Evolutionary conservation across 2,329 filamentous ascomycete genomes (phyloP).

Genomic region (Blumeriella jaapii): DNA sequence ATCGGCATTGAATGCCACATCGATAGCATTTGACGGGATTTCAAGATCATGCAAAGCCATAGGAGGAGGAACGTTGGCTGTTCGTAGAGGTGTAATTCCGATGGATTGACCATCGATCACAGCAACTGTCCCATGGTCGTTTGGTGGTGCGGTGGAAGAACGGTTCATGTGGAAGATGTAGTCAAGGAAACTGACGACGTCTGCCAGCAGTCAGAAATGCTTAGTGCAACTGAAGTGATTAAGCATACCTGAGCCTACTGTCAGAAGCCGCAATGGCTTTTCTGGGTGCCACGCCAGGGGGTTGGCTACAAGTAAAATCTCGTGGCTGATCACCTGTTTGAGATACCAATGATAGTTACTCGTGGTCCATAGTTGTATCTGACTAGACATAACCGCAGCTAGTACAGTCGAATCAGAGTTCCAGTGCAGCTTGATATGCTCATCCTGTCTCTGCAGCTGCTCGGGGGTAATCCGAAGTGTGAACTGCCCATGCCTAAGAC

Average conservation of each 20-base stretch:
- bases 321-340: constrained; percentile 68
- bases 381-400: constrained; percentile 62
- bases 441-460: constrained; percentile 41
- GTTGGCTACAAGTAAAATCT: constrained; percentile 26
- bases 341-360: constrained; percentile 98
- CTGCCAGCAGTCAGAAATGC: constrained; percentile 25
- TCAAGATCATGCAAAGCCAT: constrained; percentile 74
- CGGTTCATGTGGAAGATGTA: constrained; percentile 56
- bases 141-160: constrained; percentile 57
- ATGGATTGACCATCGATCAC: constrained; percentile 73
- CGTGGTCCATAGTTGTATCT: constrained; percentile 90
- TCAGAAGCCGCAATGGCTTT: constrained; percentile 57
- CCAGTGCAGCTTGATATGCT: constrained; percentile 63
- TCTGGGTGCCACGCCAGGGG: constrained; percentile 68
- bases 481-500: constrained; percentile 92
- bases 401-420: constrained; percentile 87
- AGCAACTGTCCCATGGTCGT: constrained; percentile 68
- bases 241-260: constrained; percentile 38
- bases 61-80: constrained; percentile 80
- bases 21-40: constrained; percentile 51
- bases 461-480: constrained; percentile 56
- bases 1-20: constrained; percentile 60
- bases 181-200: constrained; percentile 45
- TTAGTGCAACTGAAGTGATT: not conserved
- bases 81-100: constrained; percentile 75